Conservation (phyloP, 441 rosid genomes). For the Eruca vesicaria region DNA sequence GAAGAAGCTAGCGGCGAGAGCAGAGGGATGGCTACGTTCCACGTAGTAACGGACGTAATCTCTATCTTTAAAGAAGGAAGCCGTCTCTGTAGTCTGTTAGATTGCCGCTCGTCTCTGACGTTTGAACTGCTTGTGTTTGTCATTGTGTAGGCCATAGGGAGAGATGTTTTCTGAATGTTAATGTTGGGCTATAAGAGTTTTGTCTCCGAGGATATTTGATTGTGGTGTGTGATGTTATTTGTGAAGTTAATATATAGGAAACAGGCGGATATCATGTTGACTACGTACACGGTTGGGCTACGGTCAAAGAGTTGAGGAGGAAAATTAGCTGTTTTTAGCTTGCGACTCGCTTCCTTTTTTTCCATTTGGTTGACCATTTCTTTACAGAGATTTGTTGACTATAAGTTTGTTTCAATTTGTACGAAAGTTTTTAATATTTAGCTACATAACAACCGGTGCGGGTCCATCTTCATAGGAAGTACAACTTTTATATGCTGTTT, state of each 20-base stretch:
- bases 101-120: constrained; percentile 25
- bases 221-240: neutral
- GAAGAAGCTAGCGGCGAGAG: constrained; percentile 66
- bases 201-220: neutral
- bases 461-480: neutral
- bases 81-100: constrained; percentile 60
- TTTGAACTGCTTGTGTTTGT: constrained; percentile 17
- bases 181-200: neutral
- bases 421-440: neutral
- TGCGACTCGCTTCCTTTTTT: no score
- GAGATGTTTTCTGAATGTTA: neutral
- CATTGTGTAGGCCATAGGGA: constrained; percentile 32
- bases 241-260: neutral
- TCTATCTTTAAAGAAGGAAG: constrained; percentile 65
- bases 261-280: neutral
- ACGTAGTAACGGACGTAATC: constrained; percentile 35
- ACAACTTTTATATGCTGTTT: neutral
- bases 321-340: neutral
- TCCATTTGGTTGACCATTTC: neutral
- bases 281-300: constrained; percentile 1
- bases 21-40: constrained; percentile 87
- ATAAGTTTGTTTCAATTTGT: neutral
- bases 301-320: constrained; percentile 19
- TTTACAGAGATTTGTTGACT: neutral
- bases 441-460: neutral